Percentiles rank a stretch among this genome's conserved stretches.
phyloP scores from a whole-genome alignment of 2,329 filamentous ascomycete species.

The Neophaeococcomyces aloes region DNA sequence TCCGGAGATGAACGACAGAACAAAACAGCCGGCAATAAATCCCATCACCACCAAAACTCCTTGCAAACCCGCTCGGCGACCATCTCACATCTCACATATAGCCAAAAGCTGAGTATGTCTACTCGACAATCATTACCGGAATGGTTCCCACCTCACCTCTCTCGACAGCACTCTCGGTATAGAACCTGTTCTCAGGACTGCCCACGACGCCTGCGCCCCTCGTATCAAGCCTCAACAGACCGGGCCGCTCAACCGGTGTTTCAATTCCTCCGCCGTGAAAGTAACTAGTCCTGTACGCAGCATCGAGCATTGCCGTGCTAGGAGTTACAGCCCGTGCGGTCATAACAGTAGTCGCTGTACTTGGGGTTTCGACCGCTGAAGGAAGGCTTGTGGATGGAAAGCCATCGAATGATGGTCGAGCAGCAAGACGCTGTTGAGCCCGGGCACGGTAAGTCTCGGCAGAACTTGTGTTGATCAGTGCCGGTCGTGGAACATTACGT shows the following conservation, averaged over 20 bases:
- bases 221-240: constrained; percentile 3
- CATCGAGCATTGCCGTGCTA: no score
- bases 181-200: neutral
- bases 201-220: neutral
- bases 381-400: neutral
- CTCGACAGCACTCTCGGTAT: constrained; percentile 7
- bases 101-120: neutral
- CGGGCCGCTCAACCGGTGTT: neutral
- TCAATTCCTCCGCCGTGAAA: no score
- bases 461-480: no score
- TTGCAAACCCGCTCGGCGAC: no score
- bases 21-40: neutral
- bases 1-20: neutral
- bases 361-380: neutral
- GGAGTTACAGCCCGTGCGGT: neutral
- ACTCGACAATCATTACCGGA: constrained; percentile 7
- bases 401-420: neutral
- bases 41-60: neutral
- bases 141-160: constrained; percentile 8
- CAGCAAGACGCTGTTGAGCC: neutral
- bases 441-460: neutral
- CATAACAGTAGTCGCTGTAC: neutral
- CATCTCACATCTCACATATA: no score
- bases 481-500: neutral
- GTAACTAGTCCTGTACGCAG: no score